Base-by-base conservation (phyloP, 2,329 filamentous ascomycete species). In the Cyclaneusma minus region DNA sequence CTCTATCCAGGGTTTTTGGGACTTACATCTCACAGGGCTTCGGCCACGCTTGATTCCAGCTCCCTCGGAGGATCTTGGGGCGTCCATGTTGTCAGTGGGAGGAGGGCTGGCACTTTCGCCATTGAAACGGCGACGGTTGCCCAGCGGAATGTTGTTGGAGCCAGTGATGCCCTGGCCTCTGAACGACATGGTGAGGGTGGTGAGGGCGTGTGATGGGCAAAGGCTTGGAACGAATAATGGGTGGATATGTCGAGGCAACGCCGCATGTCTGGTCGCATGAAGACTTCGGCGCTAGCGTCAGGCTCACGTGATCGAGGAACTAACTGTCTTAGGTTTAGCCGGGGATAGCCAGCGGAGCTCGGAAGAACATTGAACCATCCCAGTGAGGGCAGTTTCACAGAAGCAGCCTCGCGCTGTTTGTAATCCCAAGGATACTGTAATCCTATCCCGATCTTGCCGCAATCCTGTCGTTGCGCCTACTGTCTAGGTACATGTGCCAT, bases 131-230 rank as follows among this genome's bases (percentile, higher is more conserved):
- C 80, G 72, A 39, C 72, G 68, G 42, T 72, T 91, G 27, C 89
- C 89, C 35, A 98, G 61, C 34, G 89, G 89, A 44, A 98, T 92
- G 48, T 94, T 95, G 57, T 98, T 98, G 22, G 91, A 95, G 27
- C 89, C 89, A 12, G 89, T 98, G 50, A 93, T 92, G 42, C 89
- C 89, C 52, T 75, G 70, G 31, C 56, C 69, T 60, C 69, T 62
- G 18, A 32, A 76, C 45, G 71, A 61, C 71, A 77, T 76, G 5
- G 37, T 59, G 44, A 34, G 12, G 14, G 22, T 21, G 24, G 27
- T 27, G 27, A 21, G 16, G 22, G 27, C 22, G 16, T 27, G 29
- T 22, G 13, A 18, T 31, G 13, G 22, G 10, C n/a, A 14, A n/a
- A 15, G 18, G 13, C 19, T 20, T 6, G 14, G 24, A 10, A 25